Conservation (phyloP, 2,329 filamentous ascomycete species). For the Akanthomyces uredinophilus region DNA sequence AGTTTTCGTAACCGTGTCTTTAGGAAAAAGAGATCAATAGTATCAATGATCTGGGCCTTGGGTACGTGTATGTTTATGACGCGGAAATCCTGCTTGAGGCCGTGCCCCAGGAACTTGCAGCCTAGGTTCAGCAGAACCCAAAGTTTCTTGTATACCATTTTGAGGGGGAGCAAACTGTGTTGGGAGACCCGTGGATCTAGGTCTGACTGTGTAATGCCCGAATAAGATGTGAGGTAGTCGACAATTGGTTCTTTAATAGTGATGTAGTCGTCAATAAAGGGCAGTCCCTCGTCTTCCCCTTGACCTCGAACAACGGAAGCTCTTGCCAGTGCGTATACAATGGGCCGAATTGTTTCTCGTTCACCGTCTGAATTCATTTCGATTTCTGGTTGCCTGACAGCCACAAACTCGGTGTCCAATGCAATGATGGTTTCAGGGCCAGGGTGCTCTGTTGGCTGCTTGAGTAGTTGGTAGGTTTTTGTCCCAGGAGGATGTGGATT, state of each 20-base stretch:
- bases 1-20: conserved; percentile 77
- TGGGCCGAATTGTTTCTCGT: conserved; percentile 85
- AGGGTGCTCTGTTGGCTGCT: conserved; percentile 58
- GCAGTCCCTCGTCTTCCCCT: conserved; percentile 71
- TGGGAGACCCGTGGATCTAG: conserved; percentile 71
- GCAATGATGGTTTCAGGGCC: conserved; percentile 71
- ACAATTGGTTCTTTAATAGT: conserved; percentile 85
- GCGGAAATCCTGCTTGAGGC: conserved; percentile 90
- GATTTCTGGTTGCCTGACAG: conserved; percentile 86
- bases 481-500: conserved; percentile 35
- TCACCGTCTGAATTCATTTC: conserved; percentile 94
- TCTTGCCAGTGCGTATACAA: conserved; percentile 84
- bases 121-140: conserved; percentile 95
- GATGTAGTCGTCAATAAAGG: conserved; percentile 98
- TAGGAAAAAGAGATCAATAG: conserved; percentile 85
- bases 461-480: conserved; percentile 57
- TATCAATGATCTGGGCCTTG: conserved; percentile 85
- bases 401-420: conserved; percentile 94
- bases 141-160: conserved; percentile 94
- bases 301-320: conserved; percentile 83
- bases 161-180: conserved; percentile 81
- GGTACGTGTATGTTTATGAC: conserved; percentile 98
- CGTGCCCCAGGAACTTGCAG: conserved; percentile 90
- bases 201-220: conserved; percentile 81
- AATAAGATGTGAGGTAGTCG: conserved; percentile 92